Base-by-base conservation (phyloP, 176 grass and related monocot genomes). In the Triticum aestivum region DNA sequence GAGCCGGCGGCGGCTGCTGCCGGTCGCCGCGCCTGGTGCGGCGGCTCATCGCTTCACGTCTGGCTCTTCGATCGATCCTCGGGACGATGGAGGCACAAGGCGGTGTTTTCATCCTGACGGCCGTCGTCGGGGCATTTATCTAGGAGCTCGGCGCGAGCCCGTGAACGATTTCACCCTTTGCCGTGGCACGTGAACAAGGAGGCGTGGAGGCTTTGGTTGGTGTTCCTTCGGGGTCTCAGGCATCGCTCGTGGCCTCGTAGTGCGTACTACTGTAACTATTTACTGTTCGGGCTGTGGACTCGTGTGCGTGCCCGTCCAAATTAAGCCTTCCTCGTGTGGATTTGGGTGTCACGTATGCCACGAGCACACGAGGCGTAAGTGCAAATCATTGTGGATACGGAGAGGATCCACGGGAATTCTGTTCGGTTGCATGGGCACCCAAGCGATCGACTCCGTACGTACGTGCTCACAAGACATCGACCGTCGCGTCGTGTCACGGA, bases 171-270 rank as follows among this genome's bases (percentile, higher is more conserved):
- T 65, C 24, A 49, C 72, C 41, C 14, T 52, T 2, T 90, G 27
- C 65, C 65, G 70, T 86, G 61, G 83, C 83, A 86, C 26, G 83
- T 83, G 89, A 73, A 54, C 66, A 65, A 86, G 70, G 47, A 83
- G 56, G 84, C 89, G 89, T 79, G 77, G 69, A 23, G 66, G 65
- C 1, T 10, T 10, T 18, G 61, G 80, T 90, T 90, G 89, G 80
- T 18, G 89, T 90, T 90, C 45, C 89, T 90, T 87, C 1, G 61
- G 88, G 77, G 30, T 21, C 27, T 85, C 41, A 14, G 69, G 38
- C 75, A 20, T 1, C 15, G 82, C 4, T 69, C 63, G 21, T 32
- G 61, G 35, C 44, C 3, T 17, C 83, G 52, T 52, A 45, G 42
- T 39, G 8, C 38, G 39, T 45, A 1, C 44, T 4, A 1, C 44